Conservation (phyloP, 495 filamentous ascomycete genomes). For the Corynascus novoguineensis region DNA sequence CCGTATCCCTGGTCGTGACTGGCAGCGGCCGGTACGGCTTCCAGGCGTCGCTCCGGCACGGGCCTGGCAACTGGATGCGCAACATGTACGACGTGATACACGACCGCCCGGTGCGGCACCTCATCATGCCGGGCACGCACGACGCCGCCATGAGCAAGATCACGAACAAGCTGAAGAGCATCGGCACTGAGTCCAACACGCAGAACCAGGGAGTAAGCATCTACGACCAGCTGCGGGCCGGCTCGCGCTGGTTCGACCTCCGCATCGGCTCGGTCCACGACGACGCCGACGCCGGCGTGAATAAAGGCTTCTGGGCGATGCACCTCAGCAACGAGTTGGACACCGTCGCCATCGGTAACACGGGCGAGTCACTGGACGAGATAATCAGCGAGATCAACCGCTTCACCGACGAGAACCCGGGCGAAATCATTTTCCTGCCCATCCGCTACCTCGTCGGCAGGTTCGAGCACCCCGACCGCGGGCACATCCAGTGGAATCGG, state of each 20-base stretch:
- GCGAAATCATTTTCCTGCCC: constrained; percentile 32
- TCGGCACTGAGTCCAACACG: constrained; percentile 22
- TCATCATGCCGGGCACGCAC: constrained; percentile 30
- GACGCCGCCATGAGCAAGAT: constrained; percentile 31
- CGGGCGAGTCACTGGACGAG: constrained; percentile 25
- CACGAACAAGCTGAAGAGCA: constrained; percentile 18
- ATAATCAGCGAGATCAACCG: constrained; percentile 31
- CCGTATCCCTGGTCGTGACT: constrained; percentile 25
- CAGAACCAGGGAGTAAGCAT: constrained; percentile 29
- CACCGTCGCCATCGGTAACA: constrained; percentile 22
- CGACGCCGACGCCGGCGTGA: neutral
- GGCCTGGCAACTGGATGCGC: constrained; percentile 31
- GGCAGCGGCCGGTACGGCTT: constrained; percentile 26
- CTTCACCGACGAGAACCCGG: constrained; percentile 29
- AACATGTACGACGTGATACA: constrained; percentile 27
- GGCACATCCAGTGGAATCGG: constrained; percentile 19
- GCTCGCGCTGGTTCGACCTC: constrained; percentile 31
- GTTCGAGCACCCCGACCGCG: constrained; percentile 17
- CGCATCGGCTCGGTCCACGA: constrained; percentile 22
- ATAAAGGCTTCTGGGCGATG: constrained; percentile 20
- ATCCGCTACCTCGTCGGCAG: constrained; percentile 26
- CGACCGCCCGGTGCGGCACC: constrained; percentile 23
- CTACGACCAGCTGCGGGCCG: constrained; percentile 26
- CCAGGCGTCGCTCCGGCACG: constrained; percentile 26
- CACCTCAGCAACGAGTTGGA: constrained; percentile 20